Conservation (phyloP, 345 rosid species). For the Hevea brasiliensis region DNA sequence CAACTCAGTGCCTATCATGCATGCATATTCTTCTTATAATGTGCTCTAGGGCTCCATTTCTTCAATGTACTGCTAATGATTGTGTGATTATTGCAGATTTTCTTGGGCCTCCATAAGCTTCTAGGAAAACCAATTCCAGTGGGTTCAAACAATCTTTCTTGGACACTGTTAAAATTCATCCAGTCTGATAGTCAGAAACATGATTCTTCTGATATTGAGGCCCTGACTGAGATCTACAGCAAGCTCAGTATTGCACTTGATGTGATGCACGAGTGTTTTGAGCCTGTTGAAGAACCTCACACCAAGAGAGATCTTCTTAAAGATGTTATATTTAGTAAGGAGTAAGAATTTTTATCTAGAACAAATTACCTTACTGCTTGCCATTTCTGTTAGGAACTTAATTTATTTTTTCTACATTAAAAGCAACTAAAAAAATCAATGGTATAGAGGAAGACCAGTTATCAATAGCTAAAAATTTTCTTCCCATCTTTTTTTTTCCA, state of each 20-base stretch:
- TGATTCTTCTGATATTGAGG: constrained; percentile 39
- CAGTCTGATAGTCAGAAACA: constrained; percentile 27
- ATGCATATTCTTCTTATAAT: neutral
- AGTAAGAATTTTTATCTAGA: constrained; percentile 46
- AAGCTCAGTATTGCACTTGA: constrained; percentile 68
- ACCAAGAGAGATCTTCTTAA: constrained; percentile 58
- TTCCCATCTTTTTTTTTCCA: neutral
- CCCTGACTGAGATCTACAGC: constrained; percentile 48
- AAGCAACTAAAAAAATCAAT: no score
- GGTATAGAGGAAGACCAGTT: neutral
- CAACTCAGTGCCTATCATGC: neutral
- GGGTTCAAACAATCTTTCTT: constrained; percentile 59
- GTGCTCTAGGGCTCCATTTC: neutral
- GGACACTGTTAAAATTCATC: constrained; percentile 57
- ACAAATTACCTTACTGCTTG: constrained; percentile 2
- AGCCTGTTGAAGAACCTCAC: constrained; percentile 55
- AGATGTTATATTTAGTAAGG: constrained; percentile 69
- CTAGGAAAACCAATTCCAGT: constrained; percentile 60
- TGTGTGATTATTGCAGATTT: constrained; percentile 49
- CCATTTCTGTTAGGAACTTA: neutral
- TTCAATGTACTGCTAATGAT: constrained; percentile 15
- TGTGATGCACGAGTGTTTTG: constrained; percentile 89
- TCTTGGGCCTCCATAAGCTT: constrained; percentile 52
- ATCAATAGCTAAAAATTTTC: neutral
- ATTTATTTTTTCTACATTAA: neutral